Evolutionary conservation across 2,329 filamentous ascomycete species (phyloP), one percentile per base, ranked within the genome.

Genomic region (Exophiala calicioides): DNA sequence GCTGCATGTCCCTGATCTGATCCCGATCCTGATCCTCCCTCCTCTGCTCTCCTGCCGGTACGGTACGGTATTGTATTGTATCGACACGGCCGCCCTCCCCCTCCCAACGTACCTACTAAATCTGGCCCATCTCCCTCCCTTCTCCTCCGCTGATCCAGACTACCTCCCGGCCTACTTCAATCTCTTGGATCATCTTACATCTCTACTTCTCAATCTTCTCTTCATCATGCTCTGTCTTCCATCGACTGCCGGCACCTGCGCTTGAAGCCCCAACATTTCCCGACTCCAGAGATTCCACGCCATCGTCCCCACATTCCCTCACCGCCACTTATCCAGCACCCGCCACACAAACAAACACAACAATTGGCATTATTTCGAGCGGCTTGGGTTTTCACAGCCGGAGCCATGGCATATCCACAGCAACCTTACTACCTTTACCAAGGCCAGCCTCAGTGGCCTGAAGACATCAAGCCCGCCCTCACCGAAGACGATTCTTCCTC

Each of bases 401-500:
- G 58, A 53, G 58, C 57, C 8, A 66, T 70, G 53, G 66, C 67
- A 59, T 74, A 71, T 62, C 67, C 67, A 52, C 68, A 71, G 57
- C 64, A 64, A 40, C 54, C 59, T 44, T 63, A 64, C 37, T 70
- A 66, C 53, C 65, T 68, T 56, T 73, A 73, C 55, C n/a, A n/a
- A n/a, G 67, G 67, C 55, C 68, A 68, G 53, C 63, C 68, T 47
- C 65, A 70, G 19, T 68, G 69, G 49, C 60, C 66, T 35, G 61
- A 72, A 53, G 68, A 72, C 50, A 57, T 69, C 48, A 71, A 70
- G 55, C 60, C 65, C 30, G 58, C 63, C 38, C 67, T 66, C 50
- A 58, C 65, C 31, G 71, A 72, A 60, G 70, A 73, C 58, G 76
- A 78, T 60, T 75, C 79, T 62, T 75, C 77, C 70, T 73, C 70